Evolutionary conservation across 2,329 filamentous ascomycete genomes (phyloP).

Genomic region (Colletotrichum ledebouriae): DNA sequence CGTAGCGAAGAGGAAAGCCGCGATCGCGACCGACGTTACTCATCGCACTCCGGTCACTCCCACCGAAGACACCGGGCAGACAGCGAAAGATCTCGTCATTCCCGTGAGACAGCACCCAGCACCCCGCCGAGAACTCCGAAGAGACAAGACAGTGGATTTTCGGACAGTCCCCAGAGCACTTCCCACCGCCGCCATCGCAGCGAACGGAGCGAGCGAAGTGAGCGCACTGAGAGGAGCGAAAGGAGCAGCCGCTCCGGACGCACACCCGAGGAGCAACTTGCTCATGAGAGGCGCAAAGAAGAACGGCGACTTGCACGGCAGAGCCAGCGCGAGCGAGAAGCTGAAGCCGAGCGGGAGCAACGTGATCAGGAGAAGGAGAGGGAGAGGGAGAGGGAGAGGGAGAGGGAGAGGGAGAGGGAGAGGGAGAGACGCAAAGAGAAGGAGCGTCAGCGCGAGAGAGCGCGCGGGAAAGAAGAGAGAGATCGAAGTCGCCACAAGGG

Average conservation of each 20-base stretch:
- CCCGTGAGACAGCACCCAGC: conserved; percentile 49
- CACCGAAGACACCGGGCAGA: conserved; percentile 55
- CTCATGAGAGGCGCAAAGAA: conserved; percentile 63
- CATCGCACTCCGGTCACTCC: conserved; percentile 41
- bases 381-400: conserved; percentile 30
- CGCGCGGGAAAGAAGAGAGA: conserved; percentile 23
- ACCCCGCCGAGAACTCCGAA: conserved; percentile 56
- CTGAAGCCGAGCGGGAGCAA: conserved; percentile 35
- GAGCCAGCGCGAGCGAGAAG: conserved; percentile 38
- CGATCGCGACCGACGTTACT: conserved; percentile 49
- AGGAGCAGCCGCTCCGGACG: conserved; percentile 47
- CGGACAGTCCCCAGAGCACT: conserved; percentile 52
- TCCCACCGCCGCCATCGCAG: conserved; percentile 44
- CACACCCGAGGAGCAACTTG: conserved; percentile 63
- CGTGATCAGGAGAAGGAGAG: conserved; percentile 18
- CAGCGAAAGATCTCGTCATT: conserved; percentile 50
- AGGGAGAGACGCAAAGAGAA: conserved; percentile 42
- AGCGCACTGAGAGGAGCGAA: conserved; percentile 32
- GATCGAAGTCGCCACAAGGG: conserved; percentile 50
- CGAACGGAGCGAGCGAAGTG: conserved; percentile 30
- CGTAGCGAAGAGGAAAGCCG: conserved; percentile 50
- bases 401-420: conserved; percentile 26
- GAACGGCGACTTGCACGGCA: conserved; percentile 54
- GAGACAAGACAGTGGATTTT: conserved; percentile 62
- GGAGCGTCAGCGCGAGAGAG: conserved; percentile 30